A percentile compares a stretch with the other conserved stretches of the same genome.
Evolutionary conservation across 1,284 basidiomycete genomes (phyloP).

Genomic region (Heterobasidion parviporum): DNA sequence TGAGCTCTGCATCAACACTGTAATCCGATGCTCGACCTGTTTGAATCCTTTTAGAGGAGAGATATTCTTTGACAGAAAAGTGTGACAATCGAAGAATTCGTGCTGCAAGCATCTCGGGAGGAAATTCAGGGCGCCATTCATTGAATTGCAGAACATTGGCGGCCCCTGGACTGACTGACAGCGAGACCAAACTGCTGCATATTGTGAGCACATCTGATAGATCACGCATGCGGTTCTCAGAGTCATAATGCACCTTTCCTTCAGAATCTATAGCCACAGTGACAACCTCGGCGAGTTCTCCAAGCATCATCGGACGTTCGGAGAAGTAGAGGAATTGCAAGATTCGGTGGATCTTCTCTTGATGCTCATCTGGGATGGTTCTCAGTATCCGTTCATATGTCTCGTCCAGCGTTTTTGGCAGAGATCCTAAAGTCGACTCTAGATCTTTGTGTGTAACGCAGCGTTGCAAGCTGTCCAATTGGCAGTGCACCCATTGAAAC

Average conservation of each 20-base stretch:
- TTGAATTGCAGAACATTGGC: background rate
- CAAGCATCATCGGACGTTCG: background rate
- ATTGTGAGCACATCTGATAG: background rate
- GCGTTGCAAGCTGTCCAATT: background rate
- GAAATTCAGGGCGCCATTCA: too few species aligned
- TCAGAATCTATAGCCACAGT: background rate
- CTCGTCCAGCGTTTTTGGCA: slow-evolving; percentile 1
- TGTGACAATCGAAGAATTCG: background rate
- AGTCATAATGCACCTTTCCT: background rate
- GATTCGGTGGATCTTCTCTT: background rate
- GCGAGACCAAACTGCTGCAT: background rate
- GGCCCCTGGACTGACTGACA: background rate
- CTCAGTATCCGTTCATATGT: background rate
- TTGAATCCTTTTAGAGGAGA: background rate
- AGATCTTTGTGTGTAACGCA: background rate
- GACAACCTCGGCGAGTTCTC: background rate
- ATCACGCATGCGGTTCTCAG: background rate
- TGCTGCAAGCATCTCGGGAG: too few species aligned
- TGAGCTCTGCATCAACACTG: background rate
- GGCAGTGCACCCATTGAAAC: slow-evolving; percentile 2
- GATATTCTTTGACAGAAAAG: slow-evolving; percentile 1
- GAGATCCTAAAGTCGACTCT: background rate
- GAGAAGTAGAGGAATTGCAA: background rate
- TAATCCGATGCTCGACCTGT: background rate
- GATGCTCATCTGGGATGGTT: background rate